Base-by-base conservation (phyloP, 208 protist species). In the Trichomonas vaginalis region DNA sequence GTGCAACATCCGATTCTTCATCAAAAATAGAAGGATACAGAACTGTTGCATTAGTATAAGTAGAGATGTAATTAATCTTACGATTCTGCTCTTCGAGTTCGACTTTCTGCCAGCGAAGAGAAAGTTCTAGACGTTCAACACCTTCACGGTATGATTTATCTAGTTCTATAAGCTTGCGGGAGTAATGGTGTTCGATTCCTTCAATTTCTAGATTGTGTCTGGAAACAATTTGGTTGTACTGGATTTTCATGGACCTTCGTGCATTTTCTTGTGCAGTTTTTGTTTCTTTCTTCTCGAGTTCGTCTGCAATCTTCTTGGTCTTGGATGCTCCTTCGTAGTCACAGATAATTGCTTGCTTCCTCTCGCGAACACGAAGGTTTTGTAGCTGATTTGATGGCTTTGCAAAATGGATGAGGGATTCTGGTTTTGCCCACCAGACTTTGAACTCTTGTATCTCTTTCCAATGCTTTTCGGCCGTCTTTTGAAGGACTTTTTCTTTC, bases 201-300 rank as follows among this genome's bases (percentile, higher is more conserved):
- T 47, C 9, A 3, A 88, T 47, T 47, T 88, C 82, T 45, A 21
- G 82, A 45, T 88, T 4, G 27, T 88, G 82, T 47, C 39, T 46
- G 39, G 35, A 10, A n/a, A 15, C 37, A 37, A 88, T 35, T 47
- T 88, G 82, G 12, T 88, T 40, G 14, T 45, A 88, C 47, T 88
- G 82, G 3, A n/a, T 88, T 88, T 88, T 88, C 82, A 88, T 88
- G 14, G 82, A 10, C 47, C 39, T 35, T 45, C 27, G 15, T 32
- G 82, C 82, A 47, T 88, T 88, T 40, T 88, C 14, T 40, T 88
- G 82, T 10, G 39, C 17, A 17, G 27, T 21, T 88, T 45, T 47
- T 88, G 82, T 88, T 88, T 88, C 82, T 47, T 88, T 35, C 40
- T 88, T 88, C 47, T 88, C 82, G 8, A 88, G 40, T 88, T 47